These are phyloP conservation scores for Endocarpon pusillum DNA, from an alignment of 495 filamentous ascomycete species.

Conservation along the genomic window DNA sequence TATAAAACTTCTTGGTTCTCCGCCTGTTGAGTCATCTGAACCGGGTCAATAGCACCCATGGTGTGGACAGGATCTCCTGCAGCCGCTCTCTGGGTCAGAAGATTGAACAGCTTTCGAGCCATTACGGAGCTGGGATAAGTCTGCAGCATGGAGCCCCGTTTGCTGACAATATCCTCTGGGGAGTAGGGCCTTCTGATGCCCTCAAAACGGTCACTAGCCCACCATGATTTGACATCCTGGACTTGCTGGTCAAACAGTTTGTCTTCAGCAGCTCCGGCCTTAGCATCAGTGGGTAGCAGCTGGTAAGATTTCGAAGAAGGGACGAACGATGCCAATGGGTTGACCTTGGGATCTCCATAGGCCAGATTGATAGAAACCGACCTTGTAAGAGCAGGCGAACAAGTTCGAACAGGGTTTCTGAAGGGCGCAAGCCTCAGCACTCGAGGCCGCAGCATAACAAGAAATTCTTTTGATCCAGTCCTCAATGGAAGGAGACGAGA, in stretches of 20 bases:
- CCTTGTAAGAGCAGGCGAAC: too few species aligned
- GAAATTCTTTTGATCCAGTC: too few species aligned
- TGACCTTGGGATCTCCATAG: too few species aligned
- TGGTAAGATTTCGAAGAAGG: conserved; percentile 61
- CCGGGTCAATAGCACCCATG: conserved; percentile 92
- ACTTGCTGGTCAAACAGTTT: conserved; percentile 63
- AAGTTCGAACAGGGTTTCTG: too few species aligned
- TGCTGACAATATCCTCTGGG: conserved; percentile 78
- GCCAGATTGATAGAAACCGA: too few species aligned
- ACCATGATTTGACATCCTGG: conserved; percentile 72
- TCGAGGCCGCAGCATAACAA: too few species aligned
- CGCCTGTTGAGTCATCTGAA: conserved; percentile 98
- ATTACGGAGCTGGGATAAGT: conserved; percentile 79
- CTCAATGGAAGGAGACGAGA: too few species aligned
- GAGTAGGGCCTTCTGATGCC: conserved; percentile 87
- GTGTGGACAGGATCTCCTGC: conserved; percentile 81
- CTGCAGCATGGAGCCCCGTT: conserved; percentile 74
- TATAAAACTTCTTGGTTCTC: conserved; percentile 91
- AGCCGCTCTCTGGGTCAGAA: conserved; percentile 58
- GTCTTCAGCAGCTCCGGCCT: conserved; percentile 66
- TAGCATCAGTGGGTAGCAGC: conserved; percentile 52
- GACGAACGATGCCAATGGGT: conserved; percentile 38
- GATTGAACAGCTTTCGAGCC: conserved; percentile 84
- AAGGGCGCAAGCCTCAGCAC: too few species aligned
- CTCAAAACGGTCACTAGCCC: conserved; percentile 61